Base-by-base conservation (phyloP, 2,329 filamentous ascomycete species). In the Trichothecium sympodiale region DNA sequence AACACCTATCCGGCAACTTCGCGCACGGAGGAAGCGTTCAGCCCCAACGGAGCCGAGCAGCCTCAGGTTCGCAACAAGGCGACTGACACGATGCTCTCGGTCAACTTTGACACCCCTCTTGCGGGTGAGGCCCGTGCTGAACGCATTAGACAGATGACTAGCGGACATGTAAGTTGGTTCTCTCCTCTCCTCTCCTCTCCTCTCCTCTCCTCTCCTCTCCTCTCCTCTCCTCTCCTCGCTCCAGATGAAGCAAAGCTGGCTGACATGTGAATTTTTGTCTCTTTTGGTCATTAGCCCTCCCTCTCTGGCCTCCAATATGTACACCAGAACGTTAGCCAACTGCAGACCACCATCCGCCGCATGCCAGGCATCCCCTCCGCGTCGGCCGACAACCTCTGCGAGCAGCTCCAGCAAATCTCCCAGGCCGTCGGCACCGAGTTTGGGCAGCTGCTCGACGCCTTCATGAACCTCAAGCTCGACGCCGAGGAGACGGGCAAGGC, bases 71-170 rank as follows among this genome's bases (percentile, higher is more conserved):
- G 6, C 8, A 34, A 8, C 15, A 8, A 8, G 15, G n/a, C 8
- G 10, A 20, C 14, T 8, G 35, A 16, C 20, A 49, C 39, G 17
- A 60, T 59, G 57, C 41, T 61, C 29, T 56, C 56, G 10, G 54
- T 61, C 36, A 55, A 60, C 46, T 61, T 61, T 35, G 54, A 53
- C n/a, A 53, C 56, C 17, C 58, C 59, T n/a, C 52, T 61, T 1
- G 50, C 52, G 4, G 59, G 56, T 26, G 44, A 49, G 40, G 55
- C 56, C 31, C 54, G 59, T 4, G 44, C 48, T 4, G 54, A 59
- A 37, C 48, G 53, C 33, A 53, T 61, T 36, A 55, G 57, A 34
- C 56, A 59, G 40, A 55, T 62, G 51, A 49, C 53, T 26, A 57
- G 55, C 34, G 58, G 56, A 27, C 59, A 62, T 41, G 59, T 58